Conservation (phyloP, 164 flowering plant species). For the Annona squamosa region DNA sequence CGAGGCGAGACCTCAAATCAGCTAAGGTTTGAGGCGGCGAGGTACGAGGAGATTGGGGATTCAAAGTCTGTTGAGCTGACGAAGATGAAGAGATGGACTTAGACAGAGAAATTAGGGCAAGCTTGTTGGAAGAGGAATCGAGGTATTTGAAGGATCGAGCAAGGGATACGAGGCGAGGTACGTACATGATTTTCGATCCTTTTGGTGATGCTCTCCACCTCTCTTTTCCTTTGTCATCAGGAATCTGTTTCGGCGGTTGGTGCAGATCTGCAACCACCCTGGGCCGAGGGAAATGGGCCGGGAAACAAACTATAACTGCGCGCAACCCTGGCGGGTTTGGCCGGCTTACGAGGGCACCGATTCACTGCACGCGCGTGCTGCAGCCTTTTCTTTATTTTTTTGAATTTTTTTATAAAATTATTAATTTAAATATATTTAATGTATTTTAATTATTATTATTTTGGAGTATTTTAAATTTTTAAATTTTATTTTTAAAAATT, state of each 20-base stretch:
- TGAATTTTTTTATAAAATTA: too few species aligned
- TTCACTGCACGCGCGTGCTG: too few species aligned
- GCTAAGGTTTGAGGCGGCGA: slow-evolving; percentile 13
- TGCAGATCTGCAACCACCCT: too few species aligned
- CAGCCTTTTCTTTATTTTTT: too few species aligned
- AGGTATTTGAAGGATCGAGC: neutral
- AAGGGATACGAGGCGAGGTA: slow-evolving; percentile 5
- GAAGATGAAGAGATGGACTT: neutral
- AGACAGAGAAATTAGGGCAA: neutral
- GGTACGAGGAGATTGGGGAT: neutral
- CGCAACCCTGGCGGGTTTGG: too few species aligned
- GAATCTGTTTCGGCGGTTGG: neutral
- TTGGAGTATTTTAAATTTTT: too few species aligned
- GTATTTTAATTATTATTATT: too few species aligned
- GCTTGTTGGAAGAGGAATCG: neutral
- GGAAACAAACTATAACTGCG: too few species aligned
- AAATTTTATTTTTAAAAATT: too few species aligned
- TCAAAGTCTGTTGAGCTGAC: neutral
- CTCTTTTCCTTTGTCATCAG: neutral
- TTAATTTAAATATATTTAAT: too few species aligned
- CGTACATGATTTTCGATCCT: slow-evolving; percentile 1
- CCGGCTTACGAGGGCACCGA: too few species aligned
- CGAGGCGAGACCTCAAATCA: slow-evolving; percentile 17
- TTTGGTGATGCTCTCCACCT: too few species aligned
- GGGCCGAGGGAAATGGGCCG: neutral